phyloP scores from a whole-genome alignment of 1,139 yeast species.

The Candida buenavistaensis region DNA sequence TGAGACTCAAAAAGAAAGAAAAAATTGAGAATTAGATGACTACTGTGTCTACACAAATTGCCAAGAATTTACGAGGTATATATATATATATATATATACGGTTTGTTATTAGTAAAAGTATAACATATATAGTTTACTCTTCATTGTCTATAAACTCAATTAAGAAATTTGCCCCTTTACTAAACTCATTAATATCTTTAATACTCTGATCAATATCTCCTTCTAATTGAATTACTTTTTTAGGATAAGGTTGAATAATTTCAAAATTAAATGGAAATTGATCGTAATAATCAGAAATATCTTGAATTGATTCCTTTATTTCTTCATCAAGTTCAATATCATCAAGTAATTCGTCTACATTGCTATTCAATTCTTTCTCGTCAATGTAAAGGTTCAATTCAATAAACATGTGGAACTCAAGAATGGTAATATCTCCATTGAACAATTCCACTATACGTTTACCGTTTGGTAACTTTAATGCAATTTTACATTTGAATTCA shows the following conservation, averaged over 20 bases:
- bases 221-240: constrained; percentile 25
- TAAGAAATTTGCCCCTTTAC: constrained; percentile 40
- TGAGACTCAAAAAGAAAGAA: not conserved
- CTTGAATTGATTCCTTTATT: constrained; percentile 10
- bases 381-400: constrained; percentile 41
- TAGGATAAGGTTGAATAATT: constrained; percentile 46
- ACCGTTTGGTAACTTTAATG: constrained; percentile 55
- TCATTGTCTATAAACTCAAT: constrained; percentile 34
- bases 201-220: constrained; percentile 16
- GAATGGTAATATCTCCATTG: constrained; percentile 45
- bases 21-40: too few relatives aligned
- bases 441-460: constrained; percentile 60
- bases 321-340: constrained; percentile 13
- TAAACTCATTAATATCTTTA: constrained; percentile 26
- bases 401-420: constrained; percentile 65
- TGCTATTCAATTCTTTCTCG: constrained; percentile 13
- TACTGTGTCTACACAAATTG: too few relatives aligned
- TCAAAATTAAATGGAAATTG: constrained; percentile 37
- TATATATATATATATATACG: not conserved
- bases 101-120: too few relatives aligned
- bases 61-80: too few relatives aligned
- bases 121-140: too few relatives aligned
- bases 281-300: constrained; percentile 21
- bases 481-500: constrained; percentile 24
- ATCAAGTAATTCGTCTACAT: constrained; percentile 13